Evolutionary conservation across 2,329 filamentous ascomycete genomes (phyloP).

Genomic region (Orbilia quercus): DNA sequence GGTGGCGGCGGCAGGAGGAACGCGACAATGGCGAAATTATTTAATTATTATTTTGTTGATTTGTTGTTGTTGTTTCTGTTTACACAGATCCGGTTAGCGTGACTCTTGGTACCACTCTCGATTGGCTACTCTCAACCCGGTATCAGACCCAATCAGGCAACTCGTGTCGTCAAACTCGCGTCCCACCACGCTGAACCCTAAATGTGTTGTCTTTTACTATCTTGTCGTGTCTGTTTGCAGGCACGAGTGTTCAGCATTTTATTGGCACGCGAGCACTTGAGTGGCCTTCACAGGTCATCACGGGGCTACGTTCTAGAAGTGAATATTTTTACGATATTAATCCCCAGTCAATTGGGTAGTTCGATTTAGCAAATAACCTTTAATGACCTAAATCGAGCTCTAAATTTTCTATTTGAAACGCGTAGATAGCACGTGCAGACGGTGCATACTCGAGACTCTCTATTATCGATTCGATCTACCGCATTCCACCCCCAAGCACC

Average conservation of each 20-base stretch:
- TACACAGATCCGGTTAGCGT: conserved; percentile 37
- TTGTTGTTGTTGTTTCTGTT: conserved; percentile 55
- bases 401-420: too few relatives aligned
- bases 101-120: conserved; percentile 12
- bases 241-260: background rate
- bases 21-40: conserved; percentile 41
- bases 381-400: background rate
- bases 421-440: too few relatives aligned
- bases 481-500: too few relatives aligned
- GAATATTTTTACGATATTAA: background rate
- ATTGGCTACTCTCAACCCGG: conserved; percentile 18
- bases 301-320: background rate
- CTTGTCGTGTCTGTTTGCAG: background rate
- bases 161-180: background rate
- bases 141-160: conserved; percentile 19
- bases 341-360: background rate
- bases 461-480: too few relatives aligned
- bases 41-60: conserved; percentile 39
- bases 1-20: conserved; percentile 20
- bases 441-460: too few relatives aligned
- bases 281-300: conserved; percentile 2
- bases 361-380: background rate
- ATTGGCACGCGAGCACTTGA: background rate
- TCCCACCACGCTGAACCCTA: conserved; percentile 20
- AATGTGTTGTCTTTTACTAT: background rate